phyloP scores from a whole-genome alignment of 177 flowering plant species.

The Vitis hybrid region DNA sequence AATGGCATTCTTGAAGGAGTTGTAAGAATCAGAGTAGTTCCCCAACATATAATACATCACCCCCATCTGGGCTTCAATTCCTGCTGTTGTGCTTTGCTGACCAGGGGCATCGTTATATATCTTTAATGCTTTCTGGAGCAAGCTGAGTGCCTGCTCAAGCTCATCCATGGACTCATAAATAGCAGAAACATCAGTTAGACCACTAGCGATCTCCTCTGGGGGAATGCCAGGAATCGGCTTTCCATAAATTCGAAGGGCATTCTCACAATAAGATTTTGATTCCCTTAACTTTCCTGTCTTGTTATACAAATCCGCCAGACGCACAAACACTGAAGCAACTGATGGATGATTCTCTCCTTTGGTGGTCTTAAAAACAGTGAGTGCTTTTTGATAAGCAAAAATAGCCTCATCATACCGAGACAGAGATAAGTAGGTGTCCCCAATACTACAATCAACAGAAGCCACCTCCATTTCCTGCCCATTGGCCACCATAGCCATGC shows the following conservation, averaged over 20 bases:
- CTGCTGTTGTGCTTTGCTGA: conserved; percentile 82
- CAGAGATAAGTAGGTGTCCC: conserved; percentile 80
- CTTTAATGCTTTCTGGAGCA: conserved; percentile 75
- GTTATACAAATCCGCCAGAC: conserved; percentile 81
- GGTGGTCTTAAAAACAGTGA: conserved; percentile 69
- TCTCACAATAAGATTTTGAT: conserved; percentile 80
- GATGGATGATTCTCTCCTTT: conserved; percentile 91
- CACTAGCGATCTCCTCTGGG: conserved; percentile 85
- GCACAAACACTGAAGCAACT: conserved; percentile 80
- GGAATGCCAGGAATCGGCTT: conserved; percentile 70
- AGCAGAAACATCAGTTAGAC: conserved; percentile 76
- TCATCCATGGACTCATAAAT: conserved; percentile 91
- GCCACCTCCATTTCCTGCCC: conserved; percentile 90
- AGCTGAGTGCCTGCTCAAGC: conserved; percentile 71
- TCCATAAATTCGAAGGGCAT: conserved; percentile 77
- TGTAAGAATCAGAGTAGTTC: conserved; percentile 72
- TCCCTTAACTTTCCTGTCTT: conserved; percentile 77
- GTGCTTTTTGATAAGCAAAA: conserved; percentile 89
- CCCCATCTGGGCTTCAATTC: conserved; percentile 95
- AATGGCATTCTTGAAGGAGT: conserved; percentile 57
- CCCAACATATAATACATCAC: conserved; percentile 85
- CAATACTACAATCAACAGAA: conserved; percentile 86
- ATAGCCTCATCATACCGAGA: conserved; percentile 80
- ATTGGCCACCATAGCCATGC: conserved; percentile 93
- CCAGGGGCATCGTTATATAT: conserved; percentile 77